These are phyloP conservation scores for Pseudopyrenochaeta lycopersici DNA, from an alignment of 2,329 filamentous ascomycete species.

Conservation along the genomic window DNA sequence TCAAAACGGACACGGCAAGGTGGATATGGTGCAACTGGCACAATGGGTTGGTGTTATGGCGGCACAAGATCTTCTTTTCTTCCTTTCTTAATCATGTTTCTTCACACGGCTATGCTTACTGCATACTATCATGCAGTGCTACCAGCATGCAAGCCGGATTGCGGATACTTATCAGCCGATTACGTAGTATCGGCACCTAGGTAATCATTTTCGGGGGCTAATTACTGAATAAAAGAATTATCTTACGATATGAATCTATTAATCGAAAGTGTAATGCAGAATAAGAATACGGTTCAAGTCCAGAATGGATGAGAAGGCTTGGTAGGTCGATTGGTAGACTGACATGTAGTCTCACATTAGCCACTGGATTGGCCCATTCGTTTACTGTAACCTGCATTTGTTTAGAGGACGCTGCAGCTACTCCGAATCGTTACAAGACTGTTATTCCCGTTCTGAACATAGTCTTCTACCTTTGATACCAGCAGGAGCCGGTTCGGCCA, in stretches of 20 bases:
- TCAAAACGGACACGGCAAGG: background rate
- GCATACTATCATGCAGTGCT: background rate
- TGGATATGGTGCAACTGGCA: background rate
- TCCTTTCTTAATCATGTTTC: background rate
- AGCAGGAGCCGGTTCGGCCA: background rate
- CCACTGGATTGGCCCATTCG: no score
- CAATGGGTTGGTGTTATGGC: background rate
- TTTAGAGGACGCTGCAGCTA: no score
- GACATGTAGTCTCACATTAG: no score
- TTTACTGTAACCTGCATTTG: no score
- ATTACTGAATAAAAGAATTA: slow-evolving; percentile 4
- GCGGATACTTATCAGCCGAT: background rate
- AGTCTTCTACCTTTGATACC: background rate
- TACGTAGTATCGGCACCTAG: background rate
- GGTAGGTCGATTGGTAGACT: no score
- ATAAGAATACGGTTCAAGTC: no score
- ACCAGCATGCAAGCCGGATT: background rate
- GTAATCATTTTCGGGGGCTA: background rate
- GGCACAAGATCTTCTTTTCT: background rate
- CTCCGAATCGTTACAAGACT: no score
- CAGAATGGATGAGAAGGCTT: no score
- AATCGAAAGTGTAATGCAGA: no score
- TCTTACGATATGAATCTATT: background rate
- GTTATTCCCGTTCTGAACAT: background rate
- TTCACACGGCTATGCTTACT: background rate